Base-by-base conservation (phyloP, 2,329 filamentous ascomycete genomes). In the Fusarium torulosum region DNA sequence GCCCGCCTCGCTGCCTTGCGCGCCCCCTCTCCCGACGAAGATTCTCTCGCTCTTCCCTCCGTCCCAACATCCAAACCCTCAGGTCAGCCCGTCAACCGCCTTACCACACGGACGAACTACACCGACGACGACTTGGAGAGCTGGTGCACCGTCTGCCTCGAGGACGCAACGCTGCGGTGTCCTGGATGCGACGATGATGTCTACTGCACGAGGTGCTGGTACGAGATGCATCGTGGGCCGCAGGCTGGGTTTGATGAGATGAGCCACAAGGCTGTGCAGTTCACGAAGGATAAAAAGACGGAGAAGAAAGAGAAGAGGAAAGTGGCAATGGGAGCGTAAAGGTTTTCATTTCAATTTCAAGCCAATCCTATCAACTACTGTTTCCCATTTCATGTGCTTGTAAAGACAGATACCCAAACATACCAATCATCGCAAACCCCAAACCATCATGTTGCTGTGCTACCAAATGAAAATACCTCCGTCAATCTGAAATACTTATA, bases 71-170 rank as follows among this genome's bases (percentile, higher is more conserved):
- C 83, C 63, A 75, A 74, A n/a, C 85, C 85, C 0, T 77, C 78
- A 7, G 81, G 82, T 37, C 77, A 77, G 9, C 76, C 78, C 4
- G 70, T 77, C 17, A 78, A 77, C n/a, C 76, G 79, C 6, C 74
- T 84, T 7, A 75, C 74, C 17, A 79, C 76, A 52, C 77, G 75
- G 41, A 78, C 75, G 4, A 80, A 79, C 46, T 88, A 84, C 74
- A 87, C 89, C 0, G 90, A 94, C 70, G 89, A 90, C 33, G 91
- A 95, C 71, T 84, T 90, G 63, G 88, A 90, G 41, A 87, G 85
- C 2, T 96, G 92, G 92, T 96, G 93, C 76, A 86, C 90, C 31
- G 93, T 96, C 11, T 97, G 93, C 75, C 88, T 91, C 45, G 91
- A 93, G 59, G 91, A 96, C 73, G 92, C 90, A 0, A 88, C 88